Evolutionary conservation across 352 stramenopile species (phyloP).

Genomic region (Phytophthora colocasiae): DNA sequence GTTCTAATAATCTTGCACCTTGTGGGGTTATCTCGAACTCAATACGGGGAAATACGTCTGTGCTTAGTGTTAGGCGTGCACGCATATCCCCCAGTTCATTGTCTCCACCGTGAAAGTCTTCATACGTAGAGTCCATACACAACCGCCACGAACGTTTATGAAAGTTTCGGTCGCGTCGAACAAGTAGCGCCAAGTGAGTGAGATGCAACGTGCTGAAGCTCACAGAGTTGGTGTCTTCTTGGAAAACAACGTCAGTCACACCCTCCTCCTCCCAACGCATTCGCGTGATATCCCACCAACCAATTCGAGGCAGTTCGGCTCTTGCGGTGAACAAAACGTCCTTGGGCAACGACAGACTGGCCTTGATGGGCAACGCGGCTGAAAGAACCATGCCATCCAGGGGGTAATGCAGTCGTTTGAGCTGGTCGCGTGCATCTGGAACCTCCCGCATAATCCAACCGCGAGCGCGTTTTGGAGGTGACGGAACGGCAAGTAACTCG

Average conservation of each 20-base stretch:
- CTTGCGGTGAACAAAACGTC: conserved; percentile 54
- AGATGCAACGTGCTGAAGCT: conserved; percentile 82
- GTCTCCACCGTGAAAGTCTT: conserved; percentile 11
- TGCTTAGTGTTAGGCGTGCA: conserved; percentile 63
- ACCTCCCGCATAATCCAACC: conserved; percentile 85
- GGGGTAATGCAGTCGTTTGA: conserved; percentile 76
- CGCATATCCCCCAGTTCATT: conserved; percentile 25
- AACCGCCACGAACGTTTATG: conserved; percentile 71
- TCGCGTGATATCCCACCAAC: conserved; percentile 66
- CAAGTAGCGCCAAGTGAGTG: conserved; percentile 73
- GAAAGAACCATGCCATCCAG: conserved; percentile 79
- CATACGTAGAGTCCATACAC: conserved; percentile 53
- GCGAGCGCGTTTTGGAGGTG: conserved; percentile 69
- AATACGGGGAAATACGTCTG: conserved; percentile 57
- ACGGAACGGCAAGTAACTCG: conserved; percentile 72
- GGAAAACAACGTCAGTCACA: conserved; percentile 68
- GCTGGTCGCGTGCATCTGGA: conserved; percentile 54
- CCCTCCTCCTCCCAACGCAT: conserved; percentile 79
- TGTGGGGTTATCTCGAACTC: conserved; percentile 75
- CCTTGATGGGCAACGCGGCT: conserved; percentile 72
- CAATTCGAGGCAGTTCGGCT: conserved; percentile 51
- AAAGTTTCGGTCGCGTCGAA: conserved; percentile 75
- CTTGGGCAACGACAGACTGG: conserved; percentile 52
- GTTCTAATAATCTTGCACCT: conserved; percentile 63
- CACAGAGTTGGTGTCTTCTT: conserved; percentile 64